Evolutionary conservation across 2,329 filamentous ascomycete genomes (phyloP), one percentile per base, ranked within the genome.

Genomic region (Chaetomiaceae sp.): DNA sequence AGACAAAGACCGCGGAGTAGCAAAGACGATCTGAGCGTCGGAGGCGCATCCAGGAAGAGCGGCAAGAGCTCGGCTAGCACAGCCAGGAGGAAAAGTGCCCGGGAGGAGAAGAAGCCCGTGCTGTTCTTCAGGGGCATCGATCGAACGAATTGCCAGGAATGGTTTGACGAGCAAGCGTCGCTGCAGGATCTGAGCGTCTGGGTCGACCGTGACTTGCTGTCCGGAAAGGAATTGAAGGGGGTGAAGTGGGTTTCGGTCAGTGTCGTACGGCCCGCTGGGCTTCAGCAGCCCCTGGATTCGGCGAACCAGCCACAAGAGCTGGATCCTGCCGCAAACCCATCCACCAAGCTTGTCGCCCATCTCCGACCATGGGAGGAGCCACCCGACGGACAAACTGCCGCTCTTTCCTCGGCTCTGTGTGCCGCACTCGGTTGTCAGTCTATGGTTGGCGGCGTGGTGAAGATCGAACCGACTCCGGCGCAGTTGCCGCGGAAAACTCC

Each of bases 81-180:
- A 6, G 76, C 83, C 8, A 68, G 68, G 47, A 69, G 69, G 48
- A 60, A 56, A 33, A 69, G 67, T 33, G 59, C 63, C 1, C 80
- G 83, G 4, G 87, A 90, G 50, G 81, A 84, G 47, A 75, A 76
- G 45, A 78, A 74, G 43, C 77, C 82, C 2, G 71, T 81, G 1
- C 65, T 95, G 27, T 95, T 95, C 60, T 74, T 97, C 36, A 77
- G 93, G 38, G 88, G 84, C 1, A 70, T 96, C 14, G 87, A 94
- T 60, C 78, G 83, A 49, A 72, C 72, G 19, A 66, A 84, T 10
- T 86, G 83, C 44, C 69, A 72, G 38, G 83, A 89, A 44, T 93
- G 83, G 78, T 95, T 96, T 57, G 85, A 89, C 48, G 76, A 81
- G n/a, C 78, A 80, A 11, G 65, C 71, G 0, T 68, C 74, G 18